Conservation (phyloP, 2,329 filamentous ascomycete genomes). For the Colletotrichum sp. region DNA sequence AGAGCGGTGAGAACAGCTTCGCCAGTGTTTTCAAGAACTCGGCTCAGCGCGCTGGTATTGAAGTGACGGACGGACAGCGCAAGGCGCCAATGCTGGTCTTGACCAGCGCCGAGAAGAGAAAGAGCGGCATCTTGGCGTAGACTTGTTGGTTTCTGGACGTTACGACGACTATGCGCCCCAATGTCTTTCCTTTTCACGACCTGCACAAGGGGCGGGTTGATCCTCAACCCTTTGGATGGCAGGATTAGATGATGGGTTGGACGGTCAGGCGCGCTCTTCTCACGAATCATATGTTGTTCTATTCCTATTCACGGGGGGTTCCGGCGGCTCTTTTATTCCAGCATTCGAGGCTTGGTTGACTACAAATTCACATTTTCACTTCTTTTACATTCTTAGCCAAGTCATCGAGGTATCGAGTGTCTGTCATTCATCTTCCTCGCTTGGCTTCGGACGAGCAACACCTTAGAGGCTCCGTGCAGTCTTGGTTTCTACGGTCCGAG, state of each 20-base stretch:
- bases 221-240: constrained; percentile 5
- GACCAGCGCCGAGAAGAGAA: constrained; percentile 89
- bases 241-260: constrained; percentile 23
- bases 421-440: background rate
- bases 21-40: constrained; percentile 70
- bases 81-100: constrained; percentile 88
- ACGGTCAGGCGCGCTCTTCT: constrained; percentile 7
- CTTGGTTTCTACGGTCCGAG: constrained; percentile 2
- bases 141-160: constrained; percentile 8
- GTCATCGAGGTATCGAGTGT: constrained; percentile 1
- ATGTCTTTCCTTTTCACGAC: constrained; percentile 24
- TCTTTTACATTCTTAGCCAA: constrained; percentile 18
- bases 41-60: constrained; percentile 56
- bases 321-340: constrained; percentile 16
- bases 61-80: constrained; percentile 68
- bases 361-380: constrained; percentile 20
- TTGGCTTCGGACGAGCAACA: constrained; percentile 19
- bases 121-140: constrained; percentile 54
- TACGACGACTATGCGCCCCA: constrained; percentile 24
- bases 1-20: constrained; percentile 62
- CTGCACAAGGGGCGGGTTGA: constrained; percentile 21
- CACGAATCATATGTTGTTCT: constrained; percentile 20
- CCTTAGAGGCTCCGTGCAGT: background rate
- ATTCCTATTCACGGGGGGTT: constrained; percentile 1
- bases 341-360: constrained; percentile 20